phyloP scores from a whole-genome alignment of 768 basidiomycete species.

The Lyophyllum atratum region DNA sequence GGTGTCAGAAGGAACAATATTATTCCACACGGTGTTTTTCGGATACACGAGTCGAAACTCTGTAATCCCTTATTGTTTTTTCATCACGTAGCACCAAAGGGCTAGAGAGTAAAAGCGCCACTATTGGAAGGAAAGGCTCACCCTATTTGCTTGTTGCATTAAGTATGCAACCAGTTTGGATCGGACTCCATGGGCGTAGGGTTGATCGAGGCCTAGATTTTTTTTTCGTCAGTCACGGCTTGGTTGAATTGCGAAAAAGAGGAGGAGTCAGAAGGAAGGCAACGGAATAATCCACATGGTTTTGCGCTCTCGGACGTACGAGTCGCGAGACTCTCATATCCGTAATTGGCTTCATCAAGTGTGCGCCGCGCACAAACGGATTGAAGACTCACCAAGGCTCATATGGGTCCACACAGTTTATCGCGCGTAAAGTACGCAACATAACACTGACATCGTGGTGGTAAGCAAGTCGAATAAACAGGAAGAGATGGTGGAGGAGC shows the following conservation, averaged over 20 bases:
- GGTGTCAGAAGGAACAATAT: conserved; percentile 57
- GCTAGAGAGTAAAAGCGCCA: background rate
- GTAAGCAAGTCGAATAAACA: background rate
- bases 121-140: background rate
- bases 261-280: conserved; percentile 52
- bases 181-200: background rate
- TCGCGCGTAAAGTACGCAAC: no score
- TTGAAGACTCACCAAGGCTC: background rate
- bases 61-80: conserved; percentile 31
- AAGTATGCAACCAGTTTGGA: background rate
- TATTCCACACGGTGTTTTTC: conserved; percentile 46
- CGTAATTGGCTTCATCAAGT: conserved; percentile 30
- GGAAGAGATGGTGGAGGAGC: background rate
- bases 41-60: conserved; percentile 31
- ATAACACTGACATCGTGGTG: no score
- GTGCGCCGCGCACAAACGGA: background rate
- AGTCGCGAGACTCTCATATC: conserved; percentile 31
- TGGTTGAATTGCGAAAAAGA: background rate
- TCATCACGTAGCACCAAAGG: background rate
- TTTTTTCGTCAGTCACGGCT: background rate
- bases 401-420: background rate
- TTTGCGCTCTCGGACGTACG: conserved; percentile 35
- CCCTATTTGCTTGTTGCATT: background rate
- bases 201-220: background rate
- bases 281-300: conserved; percentile 54